Percentiles rank a stretch among this genome's conserved stretches.
Conservation (phyloP, 192 early-diverging fungal species). For the Entomortierella chlamydospora region DNA sequence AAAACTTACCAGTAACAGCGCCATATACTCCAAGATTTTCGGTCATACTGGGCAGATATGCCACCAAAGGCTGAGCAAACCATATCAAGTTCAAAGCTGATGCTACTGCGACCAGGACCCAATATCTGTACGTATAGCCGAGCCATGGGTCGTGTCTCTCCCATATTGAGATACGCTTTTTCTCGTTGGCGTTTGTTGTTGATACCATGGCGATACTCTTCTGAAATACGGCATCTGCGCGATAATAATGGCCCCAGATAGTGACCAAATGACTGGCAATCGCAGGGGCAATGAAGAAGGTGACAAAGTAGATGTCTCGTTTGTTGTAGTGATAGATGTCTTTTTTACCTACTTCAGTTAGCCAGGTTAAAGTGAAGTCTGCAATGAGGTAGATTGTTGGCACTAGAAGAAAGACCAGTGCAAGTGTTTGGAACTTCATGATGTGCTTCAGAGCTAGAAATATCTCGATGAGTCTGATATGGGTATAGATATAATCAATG, state of each 20-base stretch:
- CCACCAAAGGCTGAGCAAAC: slow-evolving; percentile 37
- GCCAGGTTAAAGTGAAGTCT: slow-evolving; percentile 33
- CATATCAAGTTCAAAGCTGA: slow-evolving; percentile 29
- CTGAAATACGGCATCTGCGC: slow-evolving; percentile 24
- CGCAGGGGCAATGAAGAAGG: slow-evolving; percentile 20
- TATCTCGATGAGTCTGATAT: not conserved
- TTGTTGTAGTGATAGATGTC: slow-evolving; percentile 33
- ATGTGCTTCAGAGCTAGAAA: too few relatives aligned
- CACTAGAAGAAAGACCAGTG: slow-evolving; percentile 3
- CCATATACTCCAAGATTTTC: slow-evolving; percentile 23
- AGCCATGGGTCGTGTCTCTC: slow-evolving; percentile 45
- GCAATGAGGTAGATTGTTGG: not conserved
- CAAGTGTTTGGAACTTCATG: slow-evolving; percentile 6
- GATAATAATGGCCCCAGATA: slow-evolving; percentile 51
- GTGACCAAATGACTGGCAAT: slow-evolving; percentile 35
- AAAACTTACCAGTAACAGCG: slow-evolving; percentile 27
- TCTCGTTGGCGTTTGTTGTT: not conserved
- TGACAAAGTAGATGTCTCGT: slow-evolving; percentile 23
- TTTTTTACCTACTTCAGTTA: not conserved
- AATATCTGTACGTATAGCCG: slow-evolving; percentile 28
- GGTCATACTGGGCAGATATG: slow-evolving; percentile 14
- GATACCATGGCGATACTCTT: slow-evolving; percentile 22
- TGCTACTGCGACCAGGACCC: slow-evolving; percentile 17
- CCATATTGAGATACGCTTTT: slow-evolving; percentile 27
- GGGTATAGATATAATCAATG: not conserved